Evolutionary conservation across 495 filamentous ascomycete species (phyloP).

Genomic region (Penicillium atrosanguineum): DNA sequence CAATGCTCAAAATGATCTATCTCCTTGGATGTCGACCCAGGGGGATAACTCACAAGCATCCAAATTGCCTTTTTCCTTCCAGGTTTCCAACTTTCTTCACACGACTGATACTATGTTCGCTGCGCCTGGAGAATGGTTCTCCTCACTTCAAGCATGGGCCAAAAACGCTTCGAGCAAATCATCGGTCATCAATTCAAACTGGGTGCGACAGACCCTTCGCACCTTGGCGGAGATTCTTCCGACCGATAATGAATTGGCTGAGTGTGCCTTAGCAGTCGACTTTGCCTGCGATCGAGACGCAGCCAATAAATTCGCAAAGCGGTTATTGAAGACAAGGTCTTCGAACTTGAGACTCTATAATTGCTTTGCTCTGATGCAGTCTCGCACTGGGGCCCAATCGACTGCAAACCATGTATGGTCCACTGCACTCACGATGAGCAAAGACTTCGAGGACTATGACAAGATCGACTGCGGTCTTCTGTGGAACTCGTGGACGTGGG

Average conservation of each 20-base stretch:
- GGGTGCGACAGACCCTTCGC: conserved; percentile 53
- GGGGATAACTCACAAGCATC: conserved; percentile 9
- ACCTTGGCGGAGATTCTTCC: conserved; percentile 46
- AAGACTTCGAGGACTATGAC: conserved; percentile 35
- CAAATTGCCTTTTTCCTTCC: conserved; percentile 21
- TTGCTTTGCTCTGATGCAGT: conserved; percentile 72
- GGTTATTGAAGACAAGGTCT: conserved; percentile 63
- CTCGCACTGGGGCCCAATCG: conserved; percentile 49
- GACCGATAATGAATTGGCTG: conserved; percentile 54
- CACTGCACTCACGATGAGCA: conserved; percentile 59
- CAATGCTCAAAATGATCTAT: conserved; percentile 18
- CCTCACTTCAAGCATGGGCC: conserved; percentile 35
- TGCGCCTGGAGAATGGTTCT: conserved; percentile 39
- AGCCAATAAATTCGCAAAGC: conserved; percentile 72
- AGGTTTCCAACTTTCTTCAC: conserved; percentile 33
- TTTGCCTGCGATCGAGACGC: conserved; percentile 51
- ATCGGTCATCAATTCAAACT: conserved; percentile 36
- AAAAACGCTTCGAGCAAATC: conserved; percentile 11
- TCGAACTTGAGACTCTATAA: conserved; percentile 71
- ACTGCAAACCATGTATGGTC: conserved; percentile 63
- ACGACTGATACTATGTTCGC: conserved; percentile 41
- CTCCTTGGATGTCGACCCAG: conserved; percentile 23
- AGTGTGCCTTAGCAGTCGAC: conserved; percentile 71
- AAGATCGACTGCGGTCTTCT: conserved; percentile 51
- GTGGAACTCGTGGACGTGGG: conserved; percentile 73